Evolutionary conservation across 345 rosid genomes (phyloP).

Genomic region (Eucalyptus cloeziana): DNA sequence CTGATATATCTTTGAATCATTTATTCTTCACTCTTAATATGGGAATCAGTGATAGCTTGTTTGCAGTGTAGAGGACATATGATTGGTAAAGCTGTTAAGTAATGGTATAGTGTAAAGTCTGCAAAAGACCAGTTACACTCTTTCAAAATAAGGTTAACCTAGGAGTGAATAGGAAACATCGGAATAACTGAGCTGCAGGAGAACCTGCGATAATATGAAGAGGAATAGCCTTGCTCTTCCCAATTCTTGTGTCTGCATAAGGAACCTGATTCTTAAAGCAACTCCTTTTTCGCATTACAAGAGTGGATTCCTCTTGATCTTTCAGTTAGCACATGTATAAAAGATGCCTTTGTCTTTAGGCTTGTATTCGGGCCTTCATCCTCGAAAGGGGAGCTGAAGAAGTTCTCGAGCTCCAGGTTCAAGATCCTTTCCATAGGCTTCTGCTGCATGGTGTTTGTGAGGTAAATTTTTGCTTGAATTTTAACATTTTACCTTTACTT

Average conservation of each 20-base stretch:
- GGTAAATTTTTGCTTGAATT: slow-evolving; percentile 22
- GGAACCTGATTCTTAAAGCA: neutral
- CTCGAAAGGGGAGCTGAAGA: slow-evolving; percentile 39
- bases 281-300: neutral
- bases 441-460: slow-evolving; percentile 90
- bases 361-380: slow-evolving; percentile 51
- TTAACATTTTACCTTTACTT: neutral
- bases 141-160: neutral
- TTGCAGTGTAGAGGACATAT: neutral
- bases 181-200: neutral
- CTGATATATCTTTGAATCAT: neutral
- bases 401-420: slow-evolving; percentile 52
- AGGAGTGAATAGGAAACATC: neutral
- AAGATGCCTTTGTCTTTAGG: slow-evolving; percentile 12
- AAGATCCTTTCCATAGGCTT: slow-evolving; percentile 85
- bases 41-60: neutral
- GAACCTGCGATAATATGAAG: neutral
- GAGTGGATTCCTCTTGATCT: neutral
- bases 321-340: neutral
- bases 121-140: neutral
- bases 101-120: neutral
- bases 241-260: neutral
- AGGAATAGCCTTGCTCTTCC: neutral
- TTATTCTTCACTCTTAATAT: neutral
- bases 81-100: neutral